Evolutionary conservation across 148 eudicot species (phyloP).

Genomic region (Persicaria maculosa): DNA sequence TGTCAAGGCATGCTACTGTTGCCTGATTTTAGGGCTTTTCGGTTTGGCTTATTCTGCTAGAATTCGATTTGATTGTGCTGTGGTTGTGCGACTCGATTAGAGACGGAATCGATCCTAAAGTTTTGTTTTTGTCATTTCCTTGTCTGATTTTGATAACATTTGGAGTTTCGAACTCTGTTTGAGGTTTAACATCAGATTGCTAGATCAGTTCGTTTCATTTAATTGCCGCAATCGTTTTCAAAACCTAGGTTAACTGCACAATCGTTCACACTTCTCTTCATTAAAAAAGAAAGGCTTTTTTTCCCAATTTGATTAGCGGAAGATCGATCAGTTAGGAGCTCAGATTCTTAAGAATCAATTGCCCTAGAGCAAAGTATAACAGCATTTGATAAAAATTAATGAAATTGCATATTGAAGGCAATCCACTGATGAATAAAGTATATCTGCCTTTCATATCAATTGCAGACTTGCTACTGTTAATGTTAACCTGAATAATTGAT

Average conservation of each 20-base stretch:
- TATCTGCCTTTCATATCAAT: neutral
- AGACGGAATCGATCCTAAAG: neutral
- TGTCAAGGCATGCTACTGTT: conserved; percentile 13
- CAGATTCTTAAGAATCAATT: neutral
- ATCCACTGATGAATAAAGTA: neutral
- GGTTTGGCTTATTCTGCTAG: neutral
- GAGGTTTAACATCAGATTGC: neutral
- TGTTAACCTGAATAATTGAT: neutral
- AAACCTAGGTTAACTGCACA: no score
- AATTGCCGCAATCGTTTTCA: no score
- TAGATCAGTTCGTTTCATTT: no score
- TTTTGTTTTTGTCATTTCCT: neutral
- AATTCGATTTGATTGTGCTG: neutral
- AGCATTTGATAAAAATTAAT: neutral
- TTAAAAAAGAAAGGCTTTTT: neutral
- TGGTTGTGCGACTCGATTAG: neutral
- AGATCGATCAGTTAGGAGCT: neutral
- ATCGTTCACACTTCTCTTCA: no score
- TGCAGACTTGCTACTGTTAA: neutral
- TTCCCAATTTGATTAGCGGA: neutral
- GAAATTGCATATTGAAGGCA: neutral
- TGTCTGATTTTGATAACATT: neutral
- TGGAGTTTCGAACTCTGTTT: neutral
- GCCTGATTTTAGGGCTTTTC: neutral
- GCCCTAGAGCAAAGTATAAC: neutral